phyloP scores from a whole-genome alignment of 2,329 filamentous ascomycete species.

The Ophioceras dolichostomum region DNA sequence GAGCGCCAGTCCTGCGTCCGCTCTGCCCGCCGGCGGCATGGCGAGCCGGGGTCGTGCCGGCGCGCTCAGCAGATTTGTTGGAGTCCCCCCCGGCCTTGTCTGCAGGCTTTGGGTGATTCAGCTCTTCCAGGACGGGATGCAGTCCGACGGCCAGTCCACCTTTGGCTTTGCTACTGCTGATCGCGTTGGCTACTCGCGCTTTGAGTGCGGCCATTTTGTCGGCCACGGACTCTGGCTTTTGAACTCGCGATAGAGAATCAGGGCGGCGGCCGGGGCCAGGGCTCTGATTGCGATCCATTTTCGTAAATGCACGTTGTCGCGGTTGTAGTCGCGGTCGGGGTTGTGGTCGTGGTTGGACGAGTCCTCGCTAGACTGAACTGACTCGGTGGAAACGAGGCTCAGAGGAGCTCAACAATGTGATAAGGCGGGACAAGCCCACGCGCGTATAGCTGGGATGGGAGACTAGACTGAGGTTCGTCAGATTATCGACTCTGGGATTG shows the following conservation, averaged over 20 bases:
- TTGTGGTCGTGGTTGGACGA: too few relatives aligned
- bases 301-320: background rate
- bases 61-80: too few relatives aligned
- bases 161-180: slow-evolving; percentile 43
- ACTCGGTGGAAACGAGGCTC: too few relatives aligned
- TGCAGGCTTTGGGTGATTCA: slow-evolving; percentile 13
- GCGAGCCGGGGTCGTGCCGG: background rate
- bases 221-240: slow-evolving; percentile 44
- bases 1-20: background rate
- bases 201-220: slow-evolving; percentile 66
- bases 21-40: background rate
- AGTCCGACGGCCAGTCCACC: slow-evolving; percentile 65
- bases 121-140: slow-evolving; percentile 59
- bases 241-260: slow-evolving; percentile 39
- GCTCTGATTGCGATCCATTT: slow-evolving; percentile 35
- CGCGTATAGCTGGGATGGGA: too few relatives aligned
- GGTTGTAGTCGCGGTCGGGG: background rate
- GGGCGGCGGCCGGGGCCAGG: slow-evolving; percentile 43
- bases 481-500: too few relatives aligned
- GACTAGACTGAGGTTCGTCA: too few relatives aligned
- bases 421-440: too few relatives aligned
- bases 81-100: background rate
- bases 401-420: too few relatives aligned
- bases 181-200: slow-evolving; percentile 66
- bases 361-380: too few relatives aligned